These are phyloP conservation scores for Adiantum capillusveneris DNA, from an alignment of 75 land plant genomes.

Conservation along the genomic window DNA sequence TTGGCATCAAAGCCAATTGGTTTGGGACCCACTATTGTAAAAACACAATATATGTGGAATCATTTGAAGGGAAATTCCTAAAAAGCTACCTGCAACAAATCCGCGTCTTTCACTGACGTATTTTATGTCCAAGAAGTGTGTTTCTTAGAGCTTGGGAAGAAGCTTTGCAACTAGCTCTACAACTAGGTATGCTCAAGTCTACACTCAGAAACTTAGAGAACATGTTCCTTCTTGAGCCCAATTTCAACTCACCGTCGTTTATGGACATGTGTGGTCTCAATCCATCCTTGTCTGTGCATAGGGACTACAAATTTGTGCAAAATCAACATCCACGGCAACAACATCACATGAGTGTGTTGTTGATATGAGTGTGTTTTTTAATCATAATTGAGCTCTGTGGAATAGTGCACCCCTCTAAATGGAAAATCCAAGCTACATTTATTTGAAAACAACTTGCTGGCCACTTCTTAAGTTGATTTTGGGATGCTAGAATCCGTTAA, in stretches of 20 bases:
- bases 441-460: too few species aligned
- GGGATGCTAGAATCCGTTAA: background rate
- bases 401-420: background rate
- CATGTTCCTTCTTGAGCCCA: constrained; percentile 20
- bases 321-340: constrained; percentile 5
- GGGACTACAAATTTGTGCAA: constrained; percentile 23
- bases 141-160: too few species aligned
- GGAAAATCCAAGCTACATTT: background rate
- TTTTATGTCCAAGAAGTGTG: too few species aligned
- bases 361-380: constrained; percentile 13
- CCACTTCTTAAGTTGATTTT: too few species aligned
- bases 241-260: constrained; percentile 18
- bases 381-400: background rate
- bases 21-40: too few species aligned
- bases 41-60: too few species aligned
- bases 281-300: constrained; percentile 27
- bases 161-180: too few species aligned
- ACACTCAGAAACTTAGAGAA: constrained; percentile 24
- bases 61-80: too few species aligned
- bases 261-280: constrained; percentile 26
- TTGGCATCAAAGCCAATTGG: too few species aligned
- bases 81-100: too few species aligned
- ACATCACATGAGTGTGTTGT: constrained; percentile 10
- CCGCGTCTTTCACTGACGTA: too few species aligned
- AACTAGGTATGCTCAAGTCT: constrained; percentile 5